Evolutionary conservation across 2,329 filamentous ascomycete genomes (phyloP).

Genomic region (Penicillium paneum): DNA sequence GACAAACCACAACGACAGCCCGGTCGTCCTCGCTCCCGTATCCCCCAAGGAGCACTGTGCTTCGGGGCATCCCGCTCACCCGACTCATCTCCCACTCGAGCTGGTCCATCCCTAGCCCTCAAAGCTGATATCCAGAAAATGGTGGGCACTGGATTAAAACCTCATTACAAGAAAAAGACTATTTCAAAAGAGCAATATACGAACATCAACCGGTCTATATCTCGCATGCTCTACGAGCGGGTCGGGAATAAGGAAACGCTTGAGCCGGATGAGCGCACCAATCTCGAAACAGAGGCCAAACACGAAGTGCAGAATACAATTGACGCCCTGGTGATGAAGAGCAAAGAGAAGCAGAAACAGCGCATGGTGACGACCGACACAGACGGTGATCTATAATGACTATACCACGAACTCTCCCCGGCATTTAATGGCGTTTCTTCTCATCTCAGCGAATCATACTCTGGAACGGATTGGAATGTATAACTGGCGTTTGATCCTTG

Average conservation of each 20-base stretch:
- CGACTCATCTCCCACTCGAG: conserved; percentile 66
- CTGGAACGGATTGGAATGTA: conserved; percentile 1
- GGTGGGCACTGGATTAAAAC: conserved; percentile 77
- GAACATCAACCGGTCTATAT: conserved; percentile 85
- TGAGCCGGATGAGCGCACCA: conserved; percentile 62
- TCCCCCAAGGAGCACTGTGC: conserved; percentile 23
- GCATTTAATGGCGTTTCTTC: conserved; percentile 26
- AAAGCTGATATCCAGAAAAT: conserved; percentile 88
- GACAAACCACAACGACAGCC: conserved; percentile 12
- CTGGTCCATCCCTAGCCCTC: conserved; percentile 69
- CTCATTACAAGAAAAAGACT: conserved; percentile 74
- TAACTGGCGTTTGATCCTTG: conserved; percentile 5
- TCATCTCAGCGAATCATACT: conserved; percentile 8
- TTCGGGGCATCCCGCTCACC: conserved; percentile 43
- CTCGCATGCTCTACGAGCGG: conserved; percentile 76
- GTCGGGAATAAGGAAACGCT: conserved; percentile 57
- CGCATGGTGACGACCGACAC: conserved; percentile 18
- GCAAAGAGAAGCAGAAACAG: conserved; percentile 20
- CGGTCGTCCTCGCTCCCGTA: conserved; percentile 22
- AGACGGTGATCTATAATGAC: conserved; percentile 22
- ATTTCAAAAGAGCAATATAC: conserved; percentile 89
- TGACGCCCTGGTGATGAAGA: conserved; percentile 31
- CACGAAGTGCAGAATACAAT: conserved; percentile 77
- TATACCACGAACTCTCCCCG: conserved; percentile 10
- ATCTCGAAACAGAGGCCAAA: conserved; percentile 72